Evolutionary conservation across 2,329 filamentous ascomycete species (phyloP).

Genomic region (Pestalotiopsis sp.): DNA sequence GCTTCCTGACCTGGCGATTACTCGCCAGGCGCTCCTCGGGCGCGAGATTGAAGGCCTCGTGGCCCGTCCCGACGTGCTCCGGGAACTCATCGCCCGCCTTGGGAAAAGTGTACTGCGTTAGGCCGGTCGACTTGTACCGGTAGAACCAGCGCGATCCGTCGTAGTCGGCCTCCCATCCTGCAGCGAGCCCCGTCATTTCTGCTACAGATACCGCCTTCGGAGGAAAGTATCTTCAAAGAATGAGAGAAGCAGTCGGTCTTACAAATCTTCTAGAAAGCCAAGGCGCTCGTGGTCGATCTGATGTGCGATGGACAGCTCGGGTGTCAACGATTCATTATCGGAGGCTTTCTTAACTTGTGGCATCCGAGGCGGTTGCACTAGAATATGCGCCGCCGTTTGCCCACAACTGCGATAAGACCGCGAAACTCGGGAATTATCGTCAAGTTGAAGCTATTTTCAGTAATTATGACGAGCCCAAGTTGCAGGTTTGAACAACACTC

Average conservation of each 20-base stretch:
- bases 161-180: conserved; percentile 61
- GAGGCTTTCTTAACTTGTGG: no score
- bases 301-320: no score
- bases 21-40: conserved; percentile 58
- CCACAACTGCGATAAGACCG: no score
- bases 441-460: no score
- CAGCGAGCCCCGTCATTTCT: conserved; percentile 48
- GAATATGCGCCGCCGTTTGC: no score
- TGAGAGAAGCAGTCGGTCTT: no score
- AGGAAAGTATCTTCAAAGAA: no score
- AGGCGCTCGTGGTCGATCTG: no score
- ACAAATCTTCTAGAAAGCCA: no score
- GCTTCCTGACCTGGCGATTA: conserved; percentile 50
- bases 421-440: no score
- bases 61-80: conserved; percentile 45
- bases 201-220: not conserved
- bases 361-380: no score
- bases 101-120: conserved; percentile 60
- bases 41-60: conserved; percentile 41
- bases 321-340: no score
- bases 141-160: conserved; percentile 63
- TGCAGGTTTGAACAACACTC: not conserved
- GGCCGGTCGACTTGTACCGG: conserved; percentile 56
- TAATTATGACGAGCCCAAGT: not conserved
- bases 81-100: conserved; percentile 62